These are phyloP conservation scores for Cyberlindnera misumaiensis DNA, from an alignment of 805 yeast genomes.

Conservation along the genomic window DNA sequence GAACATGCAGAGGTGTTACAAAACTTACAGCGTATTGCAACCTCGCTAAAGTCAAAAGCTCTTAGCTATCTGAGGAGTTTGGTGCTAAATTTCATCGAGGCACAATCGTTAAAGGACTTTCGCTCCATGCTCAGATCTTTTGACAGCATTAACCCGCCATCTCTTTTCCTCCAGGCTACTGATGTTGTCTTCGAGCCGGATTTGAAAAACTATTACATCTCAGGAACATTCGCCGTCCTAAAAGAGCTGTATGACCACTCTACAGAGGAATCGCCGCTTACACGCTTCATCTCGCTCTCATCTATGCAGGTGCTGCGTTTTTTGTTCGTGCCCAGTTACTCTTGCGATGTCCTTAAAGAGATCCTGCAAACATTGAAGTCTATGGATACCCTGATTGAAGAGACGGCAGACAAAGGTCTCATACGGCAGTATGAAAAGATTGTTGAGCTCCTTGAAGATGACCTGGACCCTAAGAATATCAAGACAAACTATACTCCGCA, in stretches of 20 bases:
- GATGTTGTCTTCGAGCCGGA: slow-evolving; percentile 9
- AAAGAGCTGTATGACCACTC: slow-evolving; percentile 11
- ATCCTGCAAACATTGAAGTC: slow-evolving; percentile 10
- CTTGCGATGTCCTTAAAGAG: slow-evolving; percentile 13
- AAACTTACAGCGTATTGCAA: slow-evolving; percentile 2
- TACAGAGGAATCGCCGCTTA: slow-evolving; percentile 12
- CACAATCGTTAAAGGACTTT: slow-evolving; percentile 6
- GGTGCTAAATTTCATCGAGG: slow-evolving; percentile 10
- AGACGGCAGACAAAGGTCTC: slow-evolving; percentile 9
- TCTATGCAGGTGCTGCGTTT: slow-evolving; percentile 4
- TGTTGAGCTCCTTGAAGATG: slow-evolving; percentile 5
- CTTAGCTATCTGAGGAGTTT: slow-evolving; percentile 7
- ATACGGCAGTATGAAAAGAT: slow-evolving; percentile 5
- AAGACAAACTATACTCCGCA: slow-evolving; percentile 2
- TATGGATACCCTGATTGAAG: slow-evolving; percentile 3
- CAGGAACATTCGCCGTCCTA: slow-evolving; percentile 14
- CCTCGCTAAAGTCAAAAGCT: slow-evolving; percentile 4
- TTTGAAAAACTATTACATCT: slow-evolving; percentile 10
- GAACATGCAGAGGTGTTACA: slow-evolving; percentile 2
- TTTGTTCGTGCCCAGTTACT: slow-evolving; percentile 18
- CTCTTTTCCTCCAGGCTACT: slow-evolving; percentile 11
- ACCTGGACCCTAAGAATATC: slow-evolving; percentile 2
- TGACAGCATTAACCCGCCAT: slow-evolving; percentile 6
- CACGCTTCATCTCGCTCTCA: slow-evolving; percentile 9
- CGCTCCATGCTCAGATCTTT: slow-evolving; percentile 4